A percentile compares a stretch with the other conserved stretches of the same genome.
Conservation (phyloP, 225 moss, liverwort and hornwort genomes). For the Pseudoscleropodium purum region DNA sequence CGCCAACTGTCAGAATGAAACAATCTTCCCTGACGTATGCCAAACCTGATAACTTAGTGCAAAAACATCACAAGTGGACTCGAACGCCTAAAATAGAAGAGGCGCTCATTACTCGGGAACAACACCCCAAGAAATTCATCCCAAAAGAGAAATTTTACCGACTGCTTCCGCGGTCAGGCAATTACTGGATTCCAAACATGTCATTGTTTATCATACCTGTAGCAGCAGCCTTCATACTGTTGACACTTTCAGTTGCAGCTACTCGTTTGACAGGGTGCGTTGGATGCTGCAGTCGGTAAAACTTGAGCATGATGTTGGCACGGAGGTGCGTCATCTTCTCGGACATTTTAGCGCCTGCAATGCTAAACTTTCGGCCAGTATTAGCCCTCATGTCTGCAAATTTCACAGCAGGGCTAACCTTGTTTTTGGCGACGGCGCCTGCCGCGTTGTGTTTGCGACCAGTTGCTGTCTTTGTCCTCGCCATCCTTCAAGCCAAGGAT, state of each 20-base stretch:
- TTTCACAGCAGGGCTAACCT: slow-evolving; percentile 24
- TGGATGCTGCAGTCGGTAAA: slow-evolving; percentile 30
- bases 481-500: background rate
- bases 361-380: slow-evolving; percentile 12
- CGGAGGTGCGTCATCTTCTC: slow-evolving; percentile 28
- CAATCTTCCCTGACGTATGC: background rate
- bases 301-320: slow-evolving; percentile 25
- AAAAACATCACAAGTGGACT: background rate
- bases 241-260: slow-evolving; percentile 25
- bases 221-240: slow-evolving; percentile 22
- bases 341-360: slow-evolving; percentile 25
- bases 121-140: background rate
- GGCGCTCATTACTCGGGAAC: too few species aligned
- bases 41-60: too few species aligned
- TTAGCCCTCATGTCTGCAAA: slow-evolving; percentile 24
- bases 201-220: background rate
- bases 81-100: background rate
- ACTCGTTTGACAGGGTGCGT: slow-evolving; percentile 31
- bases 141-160: background rate
- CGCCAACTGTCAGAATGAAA: background rate
- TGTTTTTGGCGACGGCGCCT: slow-evolving; percentile 4
- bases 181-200: background rate
- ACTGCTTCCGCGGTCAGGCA: background rate
- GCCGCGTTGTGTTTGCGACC: background rate
- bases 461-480: slow-evolving; percentile 11